Base-by-base conservation (phyloP, 129 eudicot species). In the Escallonia rubra region DNA sequence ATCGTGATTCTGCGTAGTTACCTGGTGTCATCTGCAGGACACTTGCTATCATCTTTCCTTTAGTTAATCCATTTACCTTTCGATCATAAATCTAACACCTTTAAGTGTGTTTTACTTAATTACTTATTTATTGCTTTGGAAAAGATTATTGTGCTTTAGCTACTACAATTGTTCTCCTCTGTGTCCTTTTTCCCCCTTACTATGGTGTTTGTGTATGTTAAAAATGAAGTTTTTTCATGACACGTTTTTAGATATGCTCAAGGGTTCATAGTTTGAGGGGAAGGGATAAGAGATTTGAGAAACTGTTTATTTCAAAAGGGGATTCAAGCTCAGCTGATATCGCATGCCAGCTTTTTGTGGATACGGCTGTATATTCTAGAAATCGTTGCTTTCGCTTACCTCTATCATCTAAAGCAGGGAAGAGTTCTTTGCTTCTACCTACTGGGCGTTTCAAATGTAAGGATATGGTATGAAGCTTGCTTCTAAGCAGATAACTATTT, bases 381-480 rank as follows among this genome's bases (percentile, higher is more conserved):
- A 93, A 93, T 60, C 96, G 96, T 70, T 85, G 91, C 81, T 93
- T 93, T 76, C 95, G 96, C 59, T 81, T 93, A 40, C 88, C 87
- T 38, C 78, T 93, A 53, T 93, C 98, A 70, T 86, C 90, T 45
- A 93, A 93, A 86, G 96, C 96, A 65, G 96, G 98, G 72, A 93
- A 89, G 72, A 84, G 57, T 72, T 84, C 92, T 64, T 57, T 89
- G 61, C 98, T 93, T 80, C 76, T 84, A 39, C 95, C 98, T 56
- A 80, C 95, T 43, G 85, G 90, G 61, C 88, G 98, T 66, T 93
- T 84, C 74, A 93, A 82, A 83, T 89, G 98, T 64, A 86, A 75
- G 76, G 87, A 82, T 77, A 93, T 89, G 98, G 96, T 93, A 80
- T 54, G 88, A 8, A 57, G 23, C 59, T 76, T 55, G 56, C 47